Base-by-base conservation (phyloP, 441 rosid genomes). In the Isatis lusitanica region DNA sequence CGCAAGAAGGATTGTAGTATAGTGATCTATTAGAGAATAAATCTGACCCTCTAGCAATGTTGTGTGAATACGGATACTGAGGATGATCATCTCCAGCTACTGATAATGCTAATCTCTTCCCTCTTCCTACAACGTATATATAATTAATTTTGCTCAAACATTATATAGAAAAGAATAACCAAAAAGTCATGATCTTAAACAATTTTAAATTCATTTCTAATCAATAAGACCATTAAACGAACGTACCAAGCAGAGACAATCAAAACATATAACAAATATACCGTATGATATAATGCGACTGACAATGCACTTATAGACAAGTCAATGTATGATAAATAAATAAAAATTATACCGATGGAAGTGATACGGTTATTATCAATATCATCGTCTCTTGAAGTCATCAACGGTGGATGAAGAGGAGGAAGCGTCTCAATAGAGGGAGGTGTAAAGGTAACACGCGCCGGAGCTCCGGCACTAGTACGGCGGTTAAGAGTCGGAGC, bases 331-430 rank as follows among this genome's bases (percentile, higher is more conserved):
- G 59, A 67, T 67, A 67, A 56, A 52, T 52, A 44, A 40, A 42
- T 3, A 10, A n/a, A 53, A 53, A n/a, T 5, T 8, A 30, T 11
- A 59, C 80, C 77, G 10, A 13, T 9, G 58, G 57, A 66, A 40
- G 35, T 7, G 55, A 51, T 31, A 73, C 66, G 79, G 70, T 42
- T 35, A 33, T 53, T 44, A 13, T 39, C 48, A n/a, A 50, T 74
- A 9, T 86, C 87, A 46, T 92, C 93, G 42, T 86, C 88, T 81
- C 84, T 84, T 74, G 77, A 78, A 70, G 93, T 88, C 10, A 92
- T 88, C 26, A 88, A 84, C 38, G 90, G 94, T 16, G 82, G 63
- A 77, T 75, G 81, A 16, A 68, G 66, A 56, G 61, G 44, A 61
- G 73, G 64, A 70, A 50, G 83, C 85, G 64, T 78, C 76, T 12